Conservation (phyloP, 345 rosid genomes). For the Laguncularia racemosa region DNA sequence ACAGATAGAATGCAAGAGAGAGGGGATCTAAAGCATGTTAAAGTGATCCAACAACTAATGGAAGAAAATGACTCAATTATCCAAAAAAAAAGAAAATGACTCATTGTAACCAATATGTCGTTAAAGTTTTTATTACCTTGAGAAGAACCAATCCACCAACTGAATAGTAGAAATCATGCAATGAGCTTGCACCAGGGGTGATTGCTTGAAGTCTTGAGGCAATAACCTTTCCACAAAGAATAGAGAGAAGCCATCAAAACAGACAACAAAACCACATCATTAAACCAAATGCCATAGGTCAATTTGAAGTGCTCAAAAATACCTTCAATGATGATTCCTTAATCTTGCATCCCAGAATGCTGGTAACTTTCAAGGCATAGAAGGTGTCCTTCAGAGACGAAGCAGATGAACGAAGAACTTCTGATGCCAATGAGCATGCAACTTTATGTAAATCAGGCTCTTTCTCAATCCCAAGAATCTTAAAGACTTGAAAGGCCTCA, state of each 20-base stretch:
- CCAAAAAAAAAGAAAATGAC: no score
- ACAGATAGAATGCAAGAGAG: no score
- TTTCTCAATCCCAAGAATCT: constrained; percentile 60
- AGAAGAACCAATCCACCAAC: constrained; percentile 60
- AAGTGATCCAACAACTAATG: no score
- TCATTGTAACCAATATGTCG: neutral
- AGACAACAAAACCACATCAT: neutral
- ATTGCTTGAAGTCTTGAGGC: constrained; percentile 60
- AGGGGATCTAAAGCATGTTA: no score
- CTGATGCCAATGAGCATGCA: constrained; percentile 41
- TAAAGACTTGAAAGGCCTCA: constrained; percentile 71
- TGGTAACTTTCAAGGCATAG: constrained; percentile 59
- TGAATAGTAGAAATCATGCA: constrained; percentile 75
- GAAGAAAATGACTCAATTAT: no score
- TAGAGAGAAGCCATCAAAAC: neutral
- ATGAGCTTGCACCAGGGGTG: constrained; percentile 48
- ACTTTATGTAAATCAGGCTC: constrained; percentile 37
- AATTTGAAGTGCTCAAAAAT: constrained; percentile 6
- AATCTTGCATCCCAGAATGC: constrained; percentile 50
- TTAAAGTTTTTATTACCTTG: constrained; percentile 48
- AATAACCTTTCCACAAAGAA: constrained; percentile 37
- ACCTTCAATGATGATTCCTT: constrained; percentile 53
- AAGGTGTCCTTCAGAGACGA: constrained; percentile 58
- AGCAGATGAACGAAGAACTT: constrained; percentile 47
- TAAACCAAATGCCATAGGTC: neutral